Percentiles rank a stretch among this genome's conserved stretches.
phyloP scores from a whole-genome alignment of 345 rosid species.

The Conringia planisiliqua region DNA sequence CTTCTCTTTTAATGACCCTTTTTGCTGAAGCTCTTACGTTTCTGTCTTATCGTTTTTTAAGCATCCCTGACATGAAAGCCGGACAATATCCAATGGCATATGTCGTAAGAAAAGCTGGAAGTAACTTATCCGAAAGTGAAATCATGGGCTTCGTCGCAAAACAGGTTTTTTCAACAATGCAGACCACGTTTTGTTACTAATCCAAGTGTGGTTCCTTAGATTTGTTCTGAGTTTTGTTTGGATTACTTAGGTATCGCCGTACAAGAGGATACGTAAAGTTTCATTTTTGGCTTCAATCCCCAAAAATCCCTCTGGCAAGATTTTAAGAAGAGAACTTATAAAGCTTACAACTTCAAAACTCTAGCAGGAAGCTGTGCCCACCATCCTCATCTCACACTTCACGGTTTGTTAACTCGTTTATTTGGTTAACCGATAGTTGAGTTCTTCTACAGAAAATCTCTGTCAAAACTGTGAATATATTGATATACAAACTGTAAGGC shows the following conservation, averaged over 20 bases:
- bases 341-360: constrained; percentile 47
- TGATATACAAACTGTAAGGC: constrained; percentile 11
- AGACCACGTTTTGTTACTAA: not conserved
- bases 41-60: not conserved
- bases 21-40: not conserved
- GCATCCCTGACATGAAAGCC: constrained; percentile 31
- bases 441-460: not conserved
- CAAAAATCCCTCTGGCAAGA: constrained; percentile 76
- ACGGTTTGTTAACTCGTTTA: not conserved
- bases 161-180: constrained; percentile 21
- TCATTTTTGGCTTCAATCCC: constrained; percentile 60
- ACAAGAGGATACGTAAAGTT: constrained; percentile 63
- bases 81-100: constrained; percentile 35
- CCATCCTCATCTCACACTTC: not conserved
- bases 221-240: not conserved
- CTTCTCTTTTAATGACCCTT: not conserved
- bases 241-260: constrained; percentile 28
- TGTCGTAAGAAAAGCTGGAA: constrained; percentile 29
- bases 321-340: constrained; percentile 73
- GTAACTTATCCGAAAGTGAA: constrained; percentile 18
- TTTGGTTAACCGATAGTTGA: not conserved
- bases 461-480: constrained; percentile 22
- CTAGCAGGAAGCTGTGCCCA: constrained; percentile 22
- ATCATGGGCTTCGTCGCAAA: constrained; percentile 26
- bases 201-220: not conserved